Evolutionary conservation across 2,329 filamentous ascomycete species (phyloP).

Genomic region (Pseudocercospora fijiensis): DNA sequence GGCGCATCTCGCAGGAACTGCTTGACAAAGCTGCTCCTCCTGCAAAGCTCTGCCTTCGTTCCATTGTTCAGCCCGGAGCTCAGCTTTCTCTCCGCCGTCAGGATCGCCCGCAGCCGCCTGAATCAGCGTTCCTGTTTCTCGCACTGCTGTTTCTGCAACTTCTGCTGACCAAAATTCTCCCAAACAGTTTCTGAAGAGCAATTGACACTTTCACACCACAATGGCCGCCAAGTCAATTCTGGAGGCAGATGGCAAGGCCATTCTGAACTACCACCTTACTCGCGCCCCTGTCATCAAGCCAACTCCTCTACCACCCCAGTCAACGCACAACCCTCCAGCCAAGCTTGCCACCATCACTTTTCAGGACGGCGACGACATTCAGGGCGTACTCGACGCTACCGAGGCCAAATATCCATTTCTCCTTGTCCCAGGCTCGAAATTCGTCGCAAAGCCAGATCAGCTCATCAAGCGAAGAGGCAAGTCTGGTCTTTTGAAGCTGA

Average conservation of each 20-base stretch:
- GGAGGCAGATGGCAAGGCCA: slow-evolving; percentile 99
- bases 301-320: slow-evolving; percentile 78
- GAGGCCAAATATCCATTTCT: slow-evolving; percentile 98
- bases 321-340: slow-evolving; percentile 88
- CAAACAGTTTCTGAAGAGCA: slow-evolving; percentile 6
- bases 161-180: slow-evolving; percentile 27
- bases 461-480: slow-evolving; percentile 99
- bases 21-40: neutral
- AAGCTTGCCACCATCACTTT: slow-evolving; percentile 92
- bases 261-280: slow-evolving; percentile 99
- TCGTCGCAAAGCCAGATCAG: slow-evolving; percentile 99
- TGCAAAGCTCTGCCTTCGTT: slow-evolving; percentile 1
- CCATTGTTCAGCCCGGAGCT: slow-evolving; percentile 15
- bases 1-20: neutral
- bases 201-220: slow-evolving; percentile 38
- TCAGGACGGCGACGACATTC: slow-evolving; percentile 79
- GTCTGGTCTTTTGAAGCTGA: slow-evolving; percentile 92
- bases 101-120: slow-evolving; percentile 10
- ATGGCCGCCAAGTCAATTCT: slow-evolving; percentile 97
- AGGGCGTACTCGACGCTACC: slow-evolving; percentile 86
- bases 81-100: slow-evolving; percentile 14
- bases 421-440: slow-evolving; percentile 76
- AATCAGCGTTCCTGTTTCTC: slow-evolving; percentile 4
- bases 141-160: slow-evolving; percentile 14
- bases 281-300: slow-evolving; percentile 97